phyloP scores from a whole-genome alignment of 2,329 filamentous ascomycete species.

The Botrytis tulipae region DNA sequence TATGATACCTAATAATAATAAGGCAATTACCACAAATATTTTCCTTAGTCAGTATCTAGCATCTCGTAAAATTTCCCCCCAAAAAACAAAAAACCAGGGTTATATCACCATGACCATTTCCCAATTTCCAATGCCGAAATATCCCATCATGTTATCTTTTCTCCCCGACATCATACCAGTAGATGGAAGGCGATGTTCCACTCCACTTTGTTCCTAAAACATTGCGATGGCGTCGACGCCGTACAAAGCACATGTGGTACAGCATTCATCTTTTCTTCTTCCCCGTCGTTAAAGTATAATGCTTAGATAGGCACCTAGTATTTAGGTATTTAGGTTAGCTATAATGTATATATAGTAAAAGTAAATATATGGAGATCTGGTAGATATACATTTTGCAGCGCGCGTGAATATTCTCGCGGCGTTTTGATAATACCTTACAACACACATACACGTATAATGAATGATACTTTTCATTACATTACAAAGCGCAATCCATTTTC shows the following conservation, averaged over 20 bases:
- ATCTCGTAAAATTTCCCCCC: background rate
- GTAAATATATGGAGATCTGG: background rate
- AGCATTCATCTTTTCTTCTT: background rate
- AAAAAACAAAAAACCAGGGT: background rate
- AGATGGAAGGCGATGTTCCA: background rate
- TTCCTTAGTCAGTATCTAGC: background rate
- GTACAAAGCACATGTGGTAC: background rate
- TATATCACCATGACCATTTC: background rate
- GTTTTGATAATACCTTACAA: background rate
- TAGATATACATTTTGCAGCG: background rate
- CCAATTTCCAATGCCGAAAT: background rate
- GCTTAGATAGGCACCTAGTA: background rate
- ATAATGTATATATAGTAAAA: too few relatives aligned
- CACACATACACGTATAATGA: background rate
- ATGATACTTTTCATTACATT: background rate
- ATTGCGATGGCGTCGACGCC: background rate
- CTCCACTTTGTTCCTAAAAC: background rate
- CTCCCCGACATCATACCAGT: background rate
- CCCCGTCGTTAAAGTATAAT: background rate
- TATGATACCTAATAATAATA: background rate
- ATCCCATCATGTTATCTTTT: background rate
- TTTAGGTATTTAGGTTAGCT: too few relatives aligned
- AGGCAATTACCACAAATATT: background rate
- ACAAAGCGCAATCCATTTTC: background rate
- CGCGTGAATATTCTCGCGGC: background rate